Evolutionary conservation across 805 yeast genomes (phyloP).

Genomic region (Kuraishia borneana): DNA sequence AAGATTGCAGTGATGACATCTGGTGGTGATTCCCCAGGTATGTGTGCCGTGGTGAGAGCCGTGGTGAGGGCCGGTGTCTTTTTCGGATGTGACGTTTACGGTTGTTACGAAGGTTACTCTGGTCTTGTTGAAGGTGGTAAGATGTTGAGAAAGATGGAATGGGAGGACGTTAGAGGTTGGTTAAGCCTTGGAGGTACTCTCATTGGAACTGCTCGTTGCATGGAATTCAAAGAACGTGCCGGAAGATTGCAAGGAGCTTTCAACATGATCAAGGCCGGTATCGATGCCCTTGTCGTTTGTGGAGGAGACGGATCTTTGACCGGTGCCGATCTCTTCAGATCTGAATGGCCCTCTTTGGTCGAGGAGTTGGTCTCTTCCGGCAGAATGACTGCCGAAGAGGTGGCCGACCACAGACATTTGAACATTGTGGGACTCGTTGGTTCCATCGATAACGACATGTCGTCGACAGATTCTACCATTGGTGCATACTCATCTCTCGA

Average conservation of each 20-base stretch:
- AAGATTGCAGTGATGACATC: constrained; percentile 72
- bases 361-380: constrained; percentile 38
- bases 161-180: constrained; percentile 71
- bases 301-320: constrained; percentile 82
- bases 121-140: constrained; percentile 63
- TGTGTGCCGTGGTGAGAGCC: constrained; percentile 69
- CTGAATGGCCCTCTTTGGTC: constrained; percentile 68
- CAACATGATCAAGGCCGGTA: constrained; percentile 59
- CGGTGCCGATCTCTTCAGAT: constrained; percentile 69
- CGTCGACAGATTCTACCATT: constrained; percentile 74
- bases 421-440: constrained; percentile 72
- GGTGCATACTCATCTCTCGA: constrained; percentile 75
- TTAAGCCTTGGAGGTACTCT: constrained; percentile 63
- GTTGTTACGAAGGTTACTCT: constrained; percentile 63
- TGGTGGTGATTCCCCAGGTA: constrained; percentile 78
- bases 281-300: constrained; percentile 69
- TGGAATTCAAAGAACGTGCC: constrained; percentile 51
- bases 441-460: constrained; percentile 78
- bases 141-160: constrained; percentile 46
- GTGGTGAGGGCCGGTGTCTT: constrained; percentile 59
- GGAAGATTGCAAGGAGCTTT: constrained; percentile 57
- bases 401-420: constrained; percentile 38
- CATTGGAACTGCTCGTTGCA: constrained; percentile 71
- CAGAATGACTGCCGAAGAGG: constrained; percentile 34
- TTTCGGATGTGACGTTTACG: constrained; percentile 55